Evolutionary conservation across 352 stramenopile species (phyloP).

Genomic region (Phytophthora macrochlamydospora): DNA sequence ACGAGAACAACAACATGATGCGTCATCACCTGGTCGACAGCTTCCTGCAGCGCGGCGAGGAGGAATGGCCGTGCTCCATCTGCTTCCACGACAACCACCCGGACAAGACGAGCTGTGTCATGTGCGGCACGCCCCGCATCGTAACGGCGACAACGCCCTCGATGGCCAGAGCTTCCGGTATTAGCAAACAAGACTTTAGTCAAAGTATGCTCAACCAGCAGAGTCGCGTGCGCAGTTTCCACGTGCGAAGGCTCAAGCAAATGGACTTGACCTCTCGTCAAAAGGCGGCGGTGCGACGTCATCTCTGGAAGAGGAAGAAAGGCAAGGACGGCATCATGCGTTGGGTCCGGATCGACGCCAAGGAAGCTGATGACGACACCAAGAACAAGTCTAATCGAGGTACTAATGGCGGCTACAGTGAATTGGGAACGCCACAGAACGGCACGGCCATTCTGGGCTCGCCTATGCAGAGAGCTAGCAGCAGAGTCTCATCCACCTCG

Average conservation of each 20-base stretch:
- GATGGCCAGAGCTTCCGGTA: slow-evolving; percentile 66
- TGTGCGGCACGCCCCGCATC: slow-evolving; percentile 82
- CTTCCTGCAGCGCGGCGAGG: slow-evolving; percentile 78
- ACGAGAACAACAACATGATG: slow-evolving; percentile 91
- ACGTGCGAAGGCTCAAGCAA: slow-evolving; percentile 84
- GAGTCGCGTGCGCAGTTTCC: slow-evolving; percentile 81
- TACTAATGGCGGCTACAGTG: slow-evolving; percentile 41
- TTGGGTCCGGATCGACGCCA: slow-evolving; percentile 80
- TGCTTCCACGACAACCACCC: slow-evolving; percentile 90
- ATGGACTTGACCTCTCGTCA: slow-evolving; percentile 85
- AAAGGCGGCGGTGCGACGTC: slow-evolving; percentile 76
- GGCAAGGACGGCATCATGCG: slow-evolving; percentile 76
- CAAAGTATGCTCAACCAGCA: slow-evolving; percentile 83
- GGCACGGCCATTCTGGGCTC: slow-evolving; percentile 41
- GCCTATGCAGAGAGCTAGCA: slow-evolving; percentile 23
- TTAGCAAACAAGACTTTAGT: slow-evolving; percentile 74
- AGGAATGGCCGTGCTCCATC: slow-evolving; percentile 88
- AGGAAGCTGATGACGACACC: slow-evolving; percentile 36
- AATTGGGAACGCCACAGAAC: slow-evolving; percentile 54
- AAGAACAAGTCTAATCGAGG: slow-evolving; percentile 28
- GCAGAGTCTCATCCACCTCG: slow-evolving; percentile 46
- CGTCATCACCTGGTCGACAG: slow-evolving; percentile 84
- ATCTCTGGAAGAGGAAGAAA: slow-evolving; percentile 79
- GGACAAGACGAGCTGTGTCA: slow-evolving; percentile 79
- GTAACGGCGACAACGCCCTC: slow-evolving; percentile 59